Base-by-base conservation (phyloP, 2,329 filamentous ascomycete genomes). In the Akanthomyces uredinophilus region DNA sequence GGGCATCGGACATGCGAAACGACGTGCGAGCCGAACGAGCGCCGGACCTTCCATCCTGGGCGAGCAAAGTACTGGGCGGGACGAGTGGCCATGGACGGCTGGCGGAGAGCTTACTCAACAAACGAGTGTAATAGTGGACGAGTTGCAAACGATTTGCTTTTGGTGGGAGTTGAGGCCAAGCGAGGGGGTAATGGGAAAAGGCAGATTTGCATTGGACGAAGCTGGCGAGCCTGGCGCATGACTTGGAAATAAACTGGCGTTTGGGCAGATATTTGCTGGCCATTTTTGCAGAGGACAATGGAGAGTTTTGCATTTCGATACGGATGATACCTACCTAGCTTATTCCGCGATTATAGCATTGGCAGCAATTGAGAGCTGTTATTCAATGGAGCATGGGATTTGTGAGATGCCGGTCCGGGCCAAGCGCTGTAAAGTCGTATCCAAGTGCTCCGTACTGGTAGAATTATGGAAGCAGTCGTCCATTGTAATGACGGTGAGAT, bases 21-120 rank as follows among this genome's bases (percentile, higher is more conserved):
- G 39, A 49, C 14, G 3, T 58, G 20, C 27, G 18, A 29, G 11
- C n/a, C 18, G 54, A 44, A 10, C 22, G 64, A 67, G 18, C 54
- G 56, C 14, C 63, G 44, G 69, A 67, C 43, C 66, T 74, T 32
- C 73, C 74, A 10, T 56, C 63, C 14, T 75, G 73, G 73, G 73
- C 73, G 37, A 73, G 66, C 56, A 65, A 69, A 37, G 72, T 73
- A 6, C 63, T 71, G 29, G 58, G 53, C 10, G n/a, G 37, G 14
- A 27, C 57, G 13, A 14, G 27, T n/a, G 43, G 51, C 10, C 59
- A 55, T 16, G 59, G 50, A 43, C 29, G 59, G 32, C 20, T 61
- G 32, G 59, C n/a, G n/a, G 51, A 55, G 43, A 55, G 51, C 18
- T 55, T 61, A 32, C 29, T 41, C 3, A 55, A 24, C 32, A 50